Conservation (phyloP, 306 rosid genomes). For the Comarum palustre region DNA sequence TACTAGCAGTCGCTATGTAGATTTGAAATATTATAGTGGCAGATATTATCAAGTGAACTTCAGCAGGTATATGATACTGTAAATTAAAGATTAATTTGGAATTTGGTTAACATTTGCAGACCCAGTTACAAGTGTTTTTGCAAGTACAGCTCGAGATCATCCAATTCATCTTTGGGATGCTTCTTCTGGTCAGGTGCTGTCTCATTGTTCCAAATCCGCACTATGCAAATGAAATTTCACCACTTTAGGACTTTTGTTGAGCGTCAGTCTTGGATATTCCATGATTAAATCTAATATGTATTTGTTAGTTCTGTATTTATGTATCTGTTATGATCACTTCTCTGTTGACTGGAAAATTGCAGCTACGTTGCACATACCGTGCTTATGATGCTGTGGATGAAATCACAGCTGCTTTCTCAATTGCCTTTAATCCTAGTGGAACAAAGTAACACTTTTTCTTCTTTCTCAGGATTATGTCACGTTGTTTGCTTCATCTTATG, state of each 20-base stretch:
- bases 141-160: slow-evolving; percentile 82
- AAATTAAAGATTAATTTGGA: slow-evolving; percentile 25
- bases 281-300: neutral
- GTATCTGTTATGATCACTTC: slow-evolving; percentile 20
- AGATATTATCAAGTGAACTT: neutral
- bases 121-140: slow-evolving; percentile 76
- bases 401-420: slow-evolving; percentile 83
- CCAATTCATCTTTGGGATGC: slow-evolving; percentile 99
- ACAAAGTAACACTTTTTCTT: slow-evolving; percentile 38
- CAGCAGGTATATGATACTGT: slow-evolving; percentile 6
- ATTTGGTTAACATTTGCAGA: slow-evolving; percentile 50
- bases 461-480: neutral
- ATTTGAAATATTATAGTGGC: neutral
- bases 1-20: neutral
- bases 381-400: slow-evolving; percentile 98
- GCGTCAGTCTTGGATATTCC: neutral
- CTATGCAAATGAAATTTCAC: neutral
- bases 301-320: slow-evolving; percentile 19
- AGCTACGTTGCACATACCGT: slow-evolving; percentile 92
- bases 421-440: slow-evolving; percentile 87
- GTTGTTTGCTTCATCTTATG: slow-evolving; percentile 5
- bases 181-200: slow-evolving; percentile 71
- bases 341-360: slow-evolving; percentile 36
- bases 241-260: slow-evolving; percentile 1
- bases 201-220: neutral